Percentiles rank a stretch among this genome's conserved stretches.
Evolutionary conservation across 192 early-diverging fungal genomes (phyloP).

Genomic region (Coemansia sp.): DNA sequence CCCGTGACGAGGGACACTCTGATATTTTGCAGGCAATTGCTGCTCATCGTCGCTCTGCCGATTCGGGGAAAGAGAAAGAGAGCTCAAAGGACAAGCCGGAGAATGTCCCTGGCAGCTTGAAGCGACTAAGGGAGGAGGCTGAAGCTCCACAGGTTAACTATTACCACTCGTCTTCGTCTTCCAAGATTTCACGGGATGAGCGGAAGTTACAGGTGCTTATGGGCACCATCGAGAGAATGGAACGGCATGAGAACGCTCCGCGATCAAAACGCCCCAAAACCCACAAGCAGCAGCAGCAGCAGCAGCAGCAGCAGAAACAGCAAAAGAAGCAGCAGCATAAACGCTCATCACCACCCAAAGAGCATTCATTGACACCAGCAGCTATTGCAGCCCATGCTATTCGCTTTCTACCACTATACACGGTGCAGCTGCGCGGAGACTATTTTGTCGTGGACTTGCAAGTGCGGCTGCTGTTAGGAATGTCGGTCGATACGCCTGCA

Average conservation of each 20-base stretch:
- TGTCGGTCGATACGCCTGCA: constrained; percentile 38
- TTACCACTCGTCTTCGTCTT: constrained; percentile 40
- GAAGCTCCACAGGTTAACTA: constrained; percentile 49
- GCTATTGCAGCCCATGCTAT: constrained; percentile 54
- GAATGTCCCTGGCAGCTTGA: constrained; percentile 6
- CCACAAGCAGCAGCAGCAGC: not conserved
- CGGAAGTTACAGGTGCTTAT: constrained; percentile 66
- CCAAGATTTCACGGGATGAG: constrained; percentile 63
- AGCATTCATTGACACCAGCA: constrained; percentile 18
- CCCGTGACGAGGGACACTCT: constrained; percentile 48
- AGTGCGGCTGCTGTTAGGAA: constrained; percentile 60
- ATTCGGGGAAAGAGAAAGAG: not conserved
- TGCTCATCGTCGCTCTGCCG: not conserved
- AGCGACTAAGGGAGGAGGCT: constrained; percentile 37
- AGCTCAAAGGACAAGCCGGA: constrained; percentile 18
- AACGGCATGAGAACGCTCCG: constrained; percentile 11
- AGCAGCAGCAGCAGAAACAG: too few species aligned
- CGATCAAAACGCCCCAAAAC: constrained; percentile 1
- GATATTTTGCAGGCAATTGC: constrained; percentile 36
- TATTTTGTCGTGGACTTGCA: constrained; percentile 71
- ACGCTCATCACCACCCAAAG: not conserved
- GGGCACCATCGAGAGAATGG: constrained; percentile 61
- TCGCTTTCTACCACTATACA: constrained; percentile 65
- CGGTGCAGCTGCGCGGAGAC: constrained; percentile 60
- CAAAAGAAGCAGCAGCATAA: too few species aligned